Evolutionary conservation across 1,284 basidiomycete species (phyloP), one percentile per base, ranked within the genome.

Genomic region (Peniophora sp.): DNA sequence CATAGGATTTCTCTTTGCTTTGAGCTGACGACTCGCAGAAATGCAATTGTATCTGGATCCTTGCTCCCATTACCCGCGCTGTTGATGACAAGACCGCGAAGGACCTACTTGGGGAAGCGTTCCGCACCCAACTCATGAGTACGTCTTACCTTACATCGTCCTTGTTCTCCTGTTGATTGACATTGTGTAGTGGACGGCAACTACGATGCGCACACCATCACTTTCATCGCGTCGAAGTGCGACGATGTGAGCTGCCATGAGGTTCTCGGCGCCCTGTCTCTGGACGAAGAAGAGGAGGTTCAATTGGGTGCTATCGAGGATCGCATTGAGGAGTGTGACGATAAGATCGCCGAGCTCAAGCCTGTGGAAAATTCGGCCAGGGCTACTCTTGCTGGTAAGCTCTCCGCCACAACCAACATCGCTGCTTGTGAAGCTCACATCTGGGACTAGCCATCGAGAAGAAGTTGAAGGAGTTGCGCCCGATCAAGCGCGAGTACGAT

Each of bases 171-270:
- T 39, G 19, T 27, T 45, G 34, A 43, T 51, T 20, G 46, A 39
- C 24, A 52, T 47, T 2, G 8, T 41, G 16, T 50, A 66, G 64
- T 68, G 67, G 65, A 41, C 16, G 38, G 66, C 67, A 55, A 52
- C 53, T 81, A 81, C 55, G 75, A 79, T 56, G 74, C 71, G 20
- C 69, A 75, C 53, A 68, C 74, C 6, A 80, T 82, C 54, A 81
- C 79, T 0, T 82, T 82, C 63, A 77, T 81, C 48, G 80, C 80
- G 3, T 78, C 74, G 53, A 83, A 83, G 62, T 79, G 77, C 52
- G 81, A 83, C 52, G 81, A 83, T 54, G 73, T 84, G n/a, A 78
- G 77, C 8, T 80, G 78, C 52, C 73, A 72, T 0, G 79, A 82
- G 55, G 73, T 81, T 45, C 76, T 82, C 45, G 63, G 63, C 19